Percentiles rank a stretch among this genome's conserved stretches.
These are phyloP conservation scores for Globisporangium ultimum DNA, from an alignment of 352 stramenopile genomes.

Conservation along the genomic window DNA sequence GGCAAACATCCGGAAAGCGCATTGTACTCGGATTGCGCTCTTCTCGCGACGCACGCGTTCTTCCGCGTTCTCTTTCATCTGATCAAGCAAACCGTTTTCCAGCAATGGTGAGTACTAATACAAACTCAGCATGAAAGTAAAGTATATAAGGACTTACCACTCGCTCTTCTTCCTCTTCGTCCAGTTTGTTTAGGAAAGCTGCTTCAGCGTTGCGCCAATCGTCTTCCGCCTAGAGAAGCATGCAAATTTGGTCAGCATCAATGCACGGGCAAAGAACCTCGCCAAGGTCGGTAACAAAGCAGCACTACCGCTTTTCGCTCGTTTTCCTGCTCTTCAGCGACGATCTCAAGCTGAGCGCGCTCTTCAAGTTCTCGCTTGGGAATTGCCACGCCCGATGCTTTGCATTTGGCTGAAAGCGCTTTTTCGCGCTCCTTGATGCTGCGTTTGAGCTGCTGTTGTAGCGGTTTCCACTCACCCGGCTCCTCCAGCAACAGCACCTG, in stretches of 20 bases:
- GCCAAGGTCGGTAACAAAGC: too few species aligned
- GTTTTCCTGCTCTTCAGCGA: conserved; percentile 41
- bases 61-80: conserved; percentile 43
- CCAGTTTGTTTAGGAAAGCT: conserved; percentile 47
- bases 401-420: conserved; percentile 40
- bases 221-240: conserved; percentile 24
- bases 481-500: conserved; percentile 56
- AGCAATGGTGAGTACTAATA: too few species aligned
- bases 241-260: neutral
- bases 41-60: conserved; percentile 33
- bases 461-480: conserved; percentile 40
- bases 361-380: conserved; percentile 42
- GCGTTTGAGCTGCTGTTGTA: conserved; percentile 37
- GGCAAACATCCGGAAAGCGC: conserved; percentile 52
- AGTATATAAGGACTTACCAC: conserved; percentile 22
- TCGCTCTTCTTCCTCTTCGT: conserved; percentile 39
- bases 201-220: conserved; percentile 54
- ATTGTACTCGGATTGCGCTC: conserved; percentile 46
- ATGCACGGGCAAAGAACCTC: neutral
- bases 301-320: conserved; percentile 32
- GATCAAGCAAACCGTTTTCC: neutral
- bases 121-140: neutral
- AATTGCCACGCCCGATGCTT: conserved; percentile 36
- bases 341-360: conserved; percentile 50
- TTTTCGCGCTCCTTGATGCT: conserved; percentile 32